Conservation (phyloP, 2,329 filamentous ascomycete species). For the Colletotrichum chlorophyti region DNA sequence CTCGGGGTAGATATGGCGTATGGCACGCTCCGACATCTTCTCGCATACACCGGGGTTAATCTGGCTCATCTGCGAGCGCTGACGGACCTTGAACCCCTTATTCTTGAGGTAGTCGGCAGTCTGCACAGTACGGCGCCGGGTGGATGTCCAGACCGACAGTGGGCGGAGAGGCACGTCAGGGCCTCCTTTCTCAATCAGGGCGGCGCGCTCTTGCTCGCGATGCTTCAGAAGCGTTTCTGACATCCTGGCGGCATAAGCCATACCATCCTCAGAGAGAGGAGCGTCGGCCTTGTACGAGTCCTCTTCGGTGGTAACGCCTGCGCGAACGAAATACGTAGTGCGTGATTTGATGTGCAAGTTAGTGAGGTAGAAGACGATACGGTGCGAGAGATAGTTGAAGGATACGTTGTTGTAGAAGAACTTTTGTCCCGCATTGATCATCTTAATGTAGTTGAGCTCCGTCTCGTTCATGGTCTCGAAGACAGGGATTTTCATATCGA, state of each 20-base stretch:
- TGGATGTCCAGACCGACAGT: slow-evolving; percentile 94
- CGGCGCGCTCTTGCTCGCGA: slow-evolving; percentile 80
- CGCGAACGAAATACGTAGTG: slow-evolving; percentile 90
- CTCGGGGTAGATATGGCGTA: slow-evolving; percentile 83
- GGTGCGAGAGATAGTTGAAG: slow-evolving; percentile 94
- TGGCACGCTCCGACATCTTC: slow-evolving; percentile 84
- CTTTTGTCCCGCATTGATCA: slow-evolving; percentile 96
- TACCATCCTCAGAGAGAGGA: slow-evolving; percentile 79
- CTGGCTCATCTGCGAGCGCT: slow-evolving; percentile 96
- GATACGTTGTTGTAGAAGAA: slow-evolving; percentile 97
- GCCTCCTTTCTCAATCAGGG: slow-evolving; percentile 72
- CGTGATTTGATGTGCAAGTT: slow-evolving; percentile 97
- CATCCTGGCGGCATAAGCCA: slow-evolving; percentile 85
- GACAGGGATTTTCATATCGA: slow-evolving; percentile 89
- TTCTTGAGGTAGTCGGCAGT: slow-evolving; percentile 83
- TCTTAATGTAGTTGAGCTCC: slow-evolving; percentile 97
- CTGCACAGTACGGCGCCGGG: slow-evolving; percentile 86
- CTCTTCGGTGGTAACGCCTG: slow-evolving; percentile 85
- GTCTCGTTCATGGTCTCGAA: slow-evolving; percentile 97
- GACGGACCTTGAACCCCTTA: slow-evolving; percentile 83
- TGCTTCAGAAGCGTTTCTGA: slow-evolving; percentile 82
- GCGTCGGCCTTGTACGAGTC: slow-evolving; percentile 94
- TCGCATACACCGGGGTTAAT: slow-evolving; percentile 97
- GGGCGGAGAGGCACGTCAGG: slow-evolving; percentile 75
- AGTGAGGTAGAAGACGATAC: slow-evolving; percentile 97